Conservation (phyloP, 805 yeast species). For the Ogataea pini region DNA sequence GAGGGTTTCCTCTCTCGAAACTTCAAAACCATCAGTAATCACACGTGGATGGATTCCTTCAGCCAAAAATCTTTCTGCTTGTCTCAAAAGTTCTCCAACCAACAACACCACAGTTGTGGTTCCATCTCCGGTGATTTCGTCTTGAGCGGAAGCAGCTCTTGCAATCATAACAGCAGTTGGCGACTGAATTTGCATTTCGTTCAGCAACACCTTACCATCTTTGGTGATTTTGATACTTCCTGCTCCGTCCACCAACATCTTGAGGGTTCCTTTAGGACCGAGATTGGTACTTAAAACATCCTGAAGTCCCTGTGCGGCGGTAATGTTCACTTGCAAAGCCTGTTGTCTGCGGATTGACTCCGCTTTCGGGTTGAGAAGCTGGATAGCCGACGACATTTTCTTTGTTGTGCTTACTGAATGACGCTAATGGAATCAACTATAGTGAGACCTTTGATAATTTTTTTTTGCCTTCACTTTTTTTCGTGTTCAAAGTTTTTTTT, state of each 20-base stretch:
- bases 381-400: constrained; percentile 63
- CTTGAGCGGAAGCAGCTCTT: constrained; percentile 97
- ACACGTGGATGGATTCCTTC: constrained; percentile 98
- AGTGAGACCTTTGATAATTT: not conserved
- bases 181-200: constrained; percentile 95
- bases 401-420: not conserved
- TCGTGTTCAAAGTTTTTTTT: constrained; percentile 18
- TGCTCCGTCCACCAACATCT: constrained; percentile 95
- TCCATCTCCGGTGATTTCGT: constrained; percentile 99
- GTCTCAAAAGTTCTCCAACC: constrained; percentile 92
- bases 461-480: constrained; percentile 8
- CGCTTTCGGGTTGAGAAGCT: constrained; percentile 93
- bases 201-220: constrained; percentile 90
- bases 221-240: constrained; percentile 94
- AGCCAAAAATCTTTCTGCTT: constrained; percentile 85
- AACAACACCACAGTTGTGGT: constrained; percentile 93
- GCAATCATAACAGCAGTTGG: constrained; percentile 92
- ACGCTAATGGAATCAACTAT: not conserved
- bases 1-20: constrained; percentile 76
- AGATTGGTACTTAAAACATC: constrained; percentile 86
- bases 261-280: constrained; percentile 96
- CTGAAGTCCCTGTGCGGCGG: constrained; percentile 97
- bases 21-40: constrained; percentile 91
- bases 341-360: constrained; percentile 95
- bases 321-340: constrained; percentile 91